phyloP scores from a whole-genome alignment of 352 stramenopile species.

The Globisporangium spinosum region DNA sequence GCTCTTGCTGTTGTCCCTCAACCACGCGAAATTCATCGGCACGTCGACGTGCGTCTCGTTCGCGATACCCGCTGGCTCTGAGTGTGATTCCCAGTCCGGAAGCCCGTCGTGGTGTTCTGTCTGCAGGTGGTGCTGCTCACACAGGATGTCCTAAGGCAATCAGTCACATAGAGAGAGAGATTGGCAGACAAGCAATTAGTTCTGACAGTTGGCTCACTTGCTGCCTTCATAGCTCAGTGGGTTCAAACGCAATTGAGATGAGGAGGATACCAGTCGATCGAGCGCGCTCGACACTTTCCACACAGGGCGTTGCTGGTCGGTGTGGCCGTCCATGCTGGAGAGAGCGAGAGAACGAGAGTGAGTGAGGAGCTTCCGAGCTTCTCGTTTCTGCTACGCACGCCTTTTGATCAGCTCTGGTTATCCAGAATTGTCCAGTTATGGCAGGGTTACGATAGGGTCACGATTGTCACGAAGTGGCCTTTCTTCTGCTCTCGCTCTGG shows the following conservation, averaged over 20 bases:
- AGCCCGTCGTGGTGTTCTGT: conserved; percentile 40
- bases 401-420: background rate
- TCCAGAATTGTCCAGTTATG: background rate
- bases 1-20: background rate
- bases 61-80: conserved; percentile 36
- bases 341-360: too few species aligned
- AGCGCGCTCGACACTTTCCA: conserved; percentile 57
- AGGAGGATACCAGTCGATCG: conserved; percentile 33
- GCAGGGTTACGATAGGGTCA: background rate
- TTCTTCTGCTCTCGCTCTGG: background rate
- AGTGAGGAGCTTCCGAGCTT: background rate
- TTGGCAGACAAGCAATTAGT: background rate
- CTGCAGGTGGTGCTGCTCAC: conserved; percentile 52
- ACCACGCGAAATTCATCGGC: conserved; percentile 56
- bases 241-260: background rate
- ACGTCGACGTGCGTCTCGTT: conserved; percentile 18
- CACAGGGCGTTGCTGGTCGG: conserved; percentile 23
- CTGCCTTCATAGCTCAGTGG: background rate
- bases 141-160: conserved; percentile 35
- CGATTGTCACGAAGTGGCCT: background rate
- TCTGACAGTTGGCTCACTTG: background rate
- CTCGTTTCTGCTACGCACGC: background rate
- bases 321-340: background rate
- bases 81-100: conserved; percentile 38
- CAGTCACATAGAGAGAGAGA: conserved; percentile 6